phyloP scores from a whole-genome alignment of 176 grass and related monocot genomes.

The Avena sativa region DNA sequence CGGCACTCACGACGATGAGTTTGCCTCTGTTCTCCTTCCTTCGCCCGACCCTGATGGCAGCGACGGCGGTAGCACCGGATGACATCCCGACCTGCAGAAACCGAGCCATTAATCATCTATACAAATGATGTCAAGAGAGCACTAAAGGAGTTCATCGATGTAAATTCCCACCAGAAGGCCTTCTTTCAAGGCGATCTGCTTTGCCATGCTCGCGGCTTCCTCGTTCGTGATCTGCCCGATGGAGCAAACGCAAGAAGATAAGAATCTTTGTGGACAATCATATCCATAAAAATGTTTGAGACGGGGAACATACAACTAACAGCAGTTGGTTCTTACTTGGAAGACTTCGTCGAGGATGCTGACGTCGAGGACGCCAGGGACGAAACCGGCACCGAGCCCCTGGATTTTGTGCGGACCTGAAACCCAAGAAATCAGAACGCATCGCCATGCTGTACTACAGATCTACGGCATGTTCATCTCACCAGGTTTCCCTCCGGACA shows the following conservation, averaged over 20 bases:
- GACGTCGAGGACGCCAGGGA: slow-evolving; percentile 65
- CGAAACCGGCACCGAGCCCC: slow-evolving; percentile 71
- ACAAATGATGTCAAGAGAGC: background rate
- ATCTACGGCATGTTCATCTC: background rate
- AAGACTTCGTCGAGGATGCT: slow-evolving; percentile 66
- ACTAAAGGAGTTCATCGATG: background rate
- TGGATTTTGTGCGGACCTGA: slow-evolving; percentile 85
- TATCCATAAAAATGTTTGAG: background rate
- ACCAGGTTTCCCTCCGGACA: slow-evolving; percentile 77
- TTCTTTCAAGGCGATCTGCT: slow-evolving; percentile 60
- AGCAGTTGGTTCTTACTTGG: slow-evolving; percentile 24
- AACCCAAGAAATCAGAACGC: background rate
- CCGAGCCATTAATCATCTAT: background rate
- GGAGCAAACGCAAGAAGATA: background rate
- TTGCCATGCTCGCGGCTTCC: slow-evolving; percentile 60
- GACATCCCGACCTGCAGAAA: slow-evolving; percentile 74
- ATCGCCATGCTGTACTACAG: no score
- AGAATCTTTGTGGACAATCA: background rate
- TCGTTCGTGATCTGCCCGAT: slow-evolving; percentile 51
- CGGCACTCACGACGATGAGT: slow-evolving; percentile 68
- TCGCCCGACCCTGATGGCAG: slow-evolving; percentile 53
- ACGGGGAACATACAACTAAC: background rate
- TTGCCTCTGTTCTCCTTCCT: slow-evolving; percentile 68
- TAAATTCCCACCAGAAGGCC: slow-evolving; percentile 49
- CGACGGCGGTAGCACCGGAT: slow-evolving; percentile 63